Evolutionary conservation across 306 rosid genomes (phyloP).

Genomic region (Boehmeria nivea): DNA sequence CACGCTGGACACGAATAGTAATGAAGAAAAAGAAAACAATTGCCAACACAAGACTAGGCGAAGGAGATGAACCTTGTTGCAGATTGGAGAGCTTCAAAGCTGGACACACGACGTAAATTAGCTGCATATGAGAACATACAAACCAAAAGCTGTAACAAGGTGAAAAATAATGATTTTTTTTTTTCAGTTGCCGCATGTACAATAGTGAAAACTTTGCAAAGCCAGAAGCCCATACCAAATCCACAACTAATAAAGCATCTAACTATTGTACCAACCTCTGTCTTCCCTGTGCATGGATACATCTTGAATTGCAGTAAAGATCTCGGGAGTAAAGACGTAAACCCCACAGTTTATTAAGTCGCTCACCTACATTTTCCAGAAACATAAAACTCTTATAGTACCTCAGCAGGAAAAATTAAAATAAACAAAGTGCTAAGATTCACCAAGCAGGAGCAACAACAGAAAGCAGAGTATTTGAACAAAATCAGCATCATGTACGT

Average conservation of each 20-base stretch:
- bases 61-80: constrained; percentile 54
- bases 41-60: not conserved
- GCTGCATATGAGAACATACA: constrained; percentile 41
- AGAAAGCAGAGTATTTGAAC: not conserved
- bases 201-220: not conserved
- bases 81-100: constrained; percentile 84
- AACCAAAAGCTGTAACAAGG: not conserved
- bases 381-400: constrained; percentile 20
- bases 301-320: constrained; percentile 56
- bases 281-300: constrained; percentile 65
- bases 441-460: constrained; percentile 12
- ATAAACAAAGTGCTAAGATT: not conserved
- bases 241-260: constrained; percentile 6
- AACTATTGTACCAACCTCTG: constrained; percentile 50
- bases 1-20: no score
- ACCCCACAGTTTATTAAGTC: constrained; percentile 88
- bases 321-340: constrained; percentile 66
- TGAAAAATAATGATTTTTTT: not conserved
- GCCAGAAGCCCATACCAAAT: constrained; percentile 5
- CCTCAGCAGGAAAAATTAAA: constrained; percentile 10
- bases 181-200: not conserved
- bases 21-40: not conserved
- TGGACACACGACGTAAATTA: constrained; percentile 64
- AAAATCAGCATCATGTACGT: constrained; percentile 1
- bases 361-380: constrained; percentile 53